These are phyloP conservation scores for Stephania japonica DNA, from an alignment of 164 flowering plant genomes.

Conservation along the genomic window DNA sequence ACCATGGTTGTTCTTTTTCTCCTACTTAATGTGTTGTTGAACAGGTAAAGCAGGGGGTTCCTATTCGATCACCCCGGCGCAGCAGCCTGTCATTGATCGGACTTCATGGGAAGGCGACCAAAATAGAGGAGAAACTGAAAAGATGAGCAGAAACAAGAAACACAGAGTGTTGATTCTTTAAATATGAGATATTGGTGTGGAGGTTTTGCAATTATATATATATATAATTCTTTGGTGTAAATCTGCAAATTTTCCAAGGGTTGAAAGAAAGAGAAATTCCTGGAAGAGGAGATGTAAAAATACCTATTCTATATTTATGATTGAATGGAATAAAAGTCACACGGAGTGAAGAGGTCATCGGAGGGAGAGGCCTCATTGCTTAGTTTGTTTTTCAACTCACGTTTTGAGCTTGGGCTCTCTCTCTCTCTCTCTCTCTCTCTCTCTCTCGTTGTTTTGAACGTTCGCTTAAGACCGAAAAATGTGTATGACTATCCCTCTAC, in stretches of 20 bases:
- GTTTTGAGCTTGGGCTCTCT: too few species aligned
- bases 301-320: background rate
- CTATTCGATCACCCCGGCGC: conserved; percentile 25
- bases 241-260: conserved; percentile 11
- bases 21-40: background rate
- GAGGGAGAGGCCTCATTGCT: too few species aligned
- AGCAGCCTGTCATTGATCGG: conserved; percentile 41
- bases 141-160: conserved; percentile 19
- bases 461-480: too few species aligned
- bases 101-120: conserved; percentile 39
- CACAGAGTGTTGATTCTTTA: background rate
- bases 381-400: too few species aligned
- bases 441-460: too few species aligned
- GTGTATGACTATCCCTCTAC: too few species aligned
- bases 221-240: conserved; percentile 10
- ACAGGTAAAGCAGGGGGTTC: conserved; percentile 38
- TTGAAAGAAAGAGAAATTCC: background rate
- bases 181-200: background rate
- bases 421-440: too few species aligned
- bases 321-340: background rate
- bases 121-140: conserved; percentile 24
- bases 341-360: background rate
- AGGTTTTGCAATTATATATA: too few species aligned
- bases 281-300: background rate
- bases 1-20: background rate